Evolutionary conservation across 2,329 filamentous ascomycete genomes (phyloP).

Genomic region (Tolypocladium amazonense): DNA sequence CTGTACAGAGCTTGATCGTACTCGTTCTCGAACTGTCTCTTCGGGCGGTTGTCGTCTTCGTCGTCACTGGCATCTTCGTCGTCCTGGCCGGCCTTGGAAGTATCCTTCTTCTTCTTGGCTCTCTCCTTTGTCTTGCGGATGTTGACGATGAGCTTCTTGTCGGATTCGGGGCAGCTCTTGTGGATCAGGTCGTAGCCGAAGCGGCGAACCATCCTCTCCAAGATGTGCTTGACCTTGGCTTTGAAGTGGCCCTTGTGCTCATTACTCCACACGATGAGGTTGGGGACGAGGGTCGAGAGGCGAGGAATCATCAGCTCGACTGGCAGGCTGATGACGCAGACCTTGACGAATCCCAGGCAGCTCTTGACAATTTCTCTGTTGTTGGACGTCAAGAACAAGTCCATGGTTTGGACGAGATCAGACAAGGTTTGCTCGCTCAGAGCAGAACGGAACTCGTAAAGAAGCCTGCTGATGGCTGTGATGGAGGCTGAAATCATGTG

Average conservation of each 20-base stretch:
- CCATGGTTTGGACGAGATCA: conserved; percentile 88
- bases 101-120: conserved; percentile 79
- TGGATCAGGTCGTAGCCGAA: conserved; percentile 80
- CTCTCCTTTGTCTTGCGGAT: conserved; percentile 93
- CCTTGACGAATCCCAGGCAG: conserved; percentile 92
- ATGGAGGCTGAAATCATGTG: conserved; percentile 99
- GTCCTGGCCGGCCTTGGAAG: conserved; percentile 44
- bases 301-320: conserved; percentile 68
- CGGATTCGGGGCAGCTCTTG: conserved; percentile 69
- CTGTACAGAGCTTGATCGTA: conserved; percentile 96
- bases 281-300: conserved; percentile 69
- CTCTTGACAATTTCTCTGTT: conserved; percentile 95
- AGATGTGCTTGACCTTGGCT: conserved; percentile 94
- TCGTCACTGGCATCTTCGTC: conserved; percentile 44
- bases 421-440: conserved; percentile 60
- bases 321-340: conserved; percentile 80
- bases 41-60: conserved; percentile 32
- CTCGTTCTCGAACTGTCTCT: conserved; percentile 72
- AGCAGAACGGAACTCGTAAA: conserved; percentile 76
- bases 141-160: conserved; percentile 83
- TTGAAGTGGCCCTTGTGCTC: conserved; percentile 98
- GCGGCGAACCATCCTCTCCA: conserved; percentile 85
- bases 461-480: conserved; percentile 82
- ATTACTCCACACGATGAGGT: conserved; percentile 91
- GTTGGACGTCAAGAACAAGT: conserved; percentile 90